Base-by-base conservation (phyloP, 2,329 filamentous ascomycete species). In the Neonectria faginata region DNA sequence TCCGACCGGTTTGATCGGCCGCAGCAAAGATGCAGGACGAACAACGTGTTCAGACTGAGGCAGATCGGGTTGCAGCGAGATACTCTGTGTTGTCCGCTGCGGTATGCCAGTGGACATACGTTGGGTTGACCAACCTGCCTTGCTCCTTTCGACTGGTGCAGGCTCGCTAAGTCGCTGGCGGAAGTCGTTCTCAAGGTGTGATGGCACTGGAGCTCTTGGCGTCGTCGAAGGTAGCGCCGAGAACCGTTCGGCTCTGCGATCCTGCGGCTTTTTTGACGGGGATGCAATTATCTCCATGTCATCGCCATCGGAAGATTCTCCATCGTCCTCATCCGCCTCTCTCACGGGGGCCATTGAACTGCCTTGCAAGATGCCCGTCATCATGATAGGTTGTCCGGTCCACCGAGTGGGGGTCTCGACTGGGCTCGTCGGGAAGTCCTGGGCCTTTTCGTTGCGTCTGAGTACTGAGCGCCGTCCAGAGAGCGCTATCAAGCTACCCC, bases 381-480 rank as follows among this genome's bases (percentile, higher is more conserved):
- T 76, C 5, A 79, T 76, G 31, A 79, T 75, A 7, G 79, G 74
- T 55, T 79, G 75, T 3, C 83, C 80, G 3, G 81, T 83, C 78
- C 82, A 80, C 54, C 81, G 81, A n/a, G 82, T 84, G 2, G 83
- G 83, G 8, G 83, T 85, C 52, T 80, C 79, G 14, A 80, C 60
- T 7, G 71, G 61, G 50, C 66, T 73, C 20, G 63, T 60, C 1
- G 66, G 51, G 36, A 70, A 67, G 41, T 73, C 71, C 18, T 65
- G 68, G 9, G 60, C 62, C 27, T 66, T 65, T 22, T 73, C 68
- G 7, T 67, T 66, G 44, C 73, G 73, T 53, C 63, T 73, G 12
- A 66, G 62, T 16, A 72, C 60, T 14, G 72, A 67, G 16, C 71
- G 71, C 56, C 71, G 69, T 10, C 67, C 70, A 20, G 73, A 73